Conservation (phyloP, 139 green algal genomes). For the Ettlia oleoabundans region DNA sequence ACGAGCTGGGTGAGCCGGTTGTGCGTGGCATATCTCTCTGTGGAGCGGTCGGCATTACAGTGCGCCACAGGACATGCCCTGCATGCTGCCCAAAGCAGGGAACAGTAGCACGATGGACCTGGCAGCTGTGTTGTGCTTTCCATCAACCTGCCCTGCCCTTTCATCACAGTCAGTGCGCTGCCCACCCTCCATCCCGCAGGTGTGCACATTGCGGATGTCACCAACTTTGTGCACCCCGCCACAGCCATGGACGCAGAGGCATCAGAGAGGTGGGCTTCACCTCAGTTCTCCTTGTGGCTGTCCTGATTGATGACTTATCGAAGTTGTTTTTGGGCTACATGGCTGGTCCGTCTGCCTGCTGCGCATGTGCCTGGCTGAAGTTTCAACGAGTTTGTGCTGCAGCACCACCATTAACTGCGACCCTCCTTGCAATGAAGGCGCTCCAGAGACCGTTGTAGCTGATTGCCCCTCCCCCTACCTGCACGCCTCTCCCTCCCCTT, state of each 20-base stretch:
- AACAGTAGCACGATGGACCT: too few species aligned
- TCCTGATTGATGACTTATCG: too few species aligned
- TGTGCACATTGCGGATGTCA: constrained; percentile 96
- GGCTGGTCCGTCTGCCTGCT: neutral
- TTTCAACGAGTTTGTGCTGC: too few species aligned
- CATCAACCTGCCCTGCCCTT: neutral
- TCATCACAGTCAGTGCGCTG: neutral
- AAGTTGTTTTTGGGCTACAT: too few species aligned
- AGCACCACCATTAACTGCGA: too few species aligned
- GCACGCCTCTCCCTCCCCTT: neutral
- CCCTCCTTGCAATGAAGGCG: too few species aligned
- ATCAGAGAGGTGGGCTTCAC: constrained; percentile 32
- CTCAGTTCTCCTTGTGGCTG: neutral
- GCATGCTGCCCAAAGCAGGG: too few species aligned
- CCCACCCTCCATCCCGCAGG: constrained; percentile 31
- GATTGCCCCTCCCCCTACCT: neutral
- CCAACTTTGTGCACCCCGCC: constrained; percentile 80
- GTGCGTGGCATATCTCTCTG: too few species aligned
- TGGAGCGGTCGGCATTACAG: too few species aligned
- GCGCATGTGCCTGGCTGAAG: neutral
- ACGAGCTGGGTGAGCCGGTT: constrained; percentile 57
- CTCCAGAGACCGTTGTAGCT: too few species aligned
- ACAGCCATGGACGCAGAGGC: constrained; percentile 89
- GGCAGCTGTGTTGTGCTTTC: too few species aligned
- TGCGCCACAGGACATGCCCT: too few species aligned